Conservation (phyloP, 1,284 basidiomycete species). For the Meira miltonrushii region DNA sequence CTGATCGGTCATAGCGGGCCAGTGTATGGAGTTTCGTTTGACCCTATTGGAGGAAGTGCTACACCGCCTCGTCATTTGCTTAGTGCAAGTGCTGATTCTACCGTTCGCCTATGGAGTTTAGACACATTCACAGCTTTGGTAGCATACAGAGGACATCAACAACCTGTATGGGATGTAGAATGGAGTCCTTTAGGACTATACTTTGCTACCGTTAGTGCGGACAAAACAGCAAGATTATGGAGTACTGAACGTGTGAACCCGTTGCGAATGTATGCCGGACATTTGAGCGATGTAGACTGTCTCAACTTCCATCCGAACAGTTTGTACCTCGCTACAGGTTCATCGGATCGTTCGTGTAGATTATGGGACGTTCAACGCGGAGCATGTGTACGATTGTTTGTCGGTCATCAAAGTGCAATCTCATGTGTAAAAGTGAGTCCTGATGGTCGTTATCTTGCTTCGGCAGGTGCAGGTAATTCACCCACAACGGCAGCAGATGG, state of each 20-base stretch:
- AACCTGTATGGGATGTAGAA: slow-evolving; percentile 96
- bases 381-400: slow-evolving; percentile 85
- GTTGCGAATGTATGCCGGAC: slow-evolving; percentile 88
- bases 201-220: slow-evolving; percentile 90
- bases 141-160: slow-evolving; percentile 90
- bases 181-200: slow-evolving; percentile 98
- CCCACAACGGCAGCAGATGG: slow-evolving; percentile 11
- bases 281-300: slow-evolving; percentile 93
- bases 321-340: slow-evolving; percentile 92
- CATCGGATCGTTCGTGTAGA: slow-evolving; percentile 88
- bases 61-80: slow-evolving; percentile 79
- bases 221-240: slow-evolving; percentile 92
- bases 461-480: slow-evolving; percentile 57
- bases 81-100: slow-evolving; percentile 88
- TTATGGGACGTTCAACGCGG: slow-evolving; percentile 99
- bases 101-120: slow-evolving; percentile 86
- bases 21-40: slow-evolving; percentile 89
- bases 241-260: slow-evolving; percentile 84
- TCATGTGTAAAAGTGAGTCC: slow-evolving; percentile 83
- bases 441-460: slow-evolving; percentile 88
- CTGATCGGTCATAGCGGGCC: slow-evolving; percentile 94
- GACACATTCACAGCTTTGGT: slow-evolving; percentile 91
- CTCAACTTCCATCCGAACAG: slow-evolving; percentile 96
- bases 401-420: slow-evolving; percentile 88
- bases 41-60: slow-evolving; percentile 80